Conservation (phyloP, 2,329 filamentous ascomycete species). For the Microcera coccophila region DNA sequence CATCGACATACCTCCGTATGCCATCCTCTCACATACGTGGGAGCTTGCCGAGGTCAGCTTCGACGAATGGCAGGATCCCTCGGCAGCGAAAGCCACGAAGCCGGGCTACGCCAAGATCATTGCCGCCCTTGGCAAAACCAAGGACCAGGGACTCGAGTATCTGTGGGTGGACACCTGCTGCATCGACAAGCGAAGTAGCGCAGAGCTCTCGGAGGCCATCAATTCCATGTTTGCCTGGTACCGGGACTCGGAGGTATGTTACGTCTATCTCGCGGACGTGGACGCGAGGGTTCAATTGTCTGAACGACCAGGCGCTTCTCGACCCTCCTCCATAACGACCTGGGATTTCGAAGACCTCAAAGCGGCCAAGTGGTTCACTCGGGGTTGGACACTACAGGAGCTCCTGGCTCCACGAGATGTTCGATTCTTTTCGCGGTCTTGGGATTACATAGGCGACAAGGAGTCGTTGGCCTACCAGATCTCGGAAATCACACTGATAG, state of each 20-base stretch:
- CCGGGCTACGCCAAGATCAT: too few species aligned
- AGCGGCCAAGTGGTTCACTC: constrained; percentile 10
- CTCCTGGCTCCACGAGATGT: neutral
- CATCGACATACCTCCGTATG: too few species aligned
- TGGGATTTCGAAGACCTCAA: neutral
- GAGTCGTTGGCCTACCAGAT: neutral
- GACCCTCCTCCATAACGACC: neutral
- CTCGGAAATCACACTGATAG: neutral
- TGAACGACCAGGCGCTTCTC: too few species aligned
- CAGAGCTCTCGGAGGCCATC: constrained; percentile 16
- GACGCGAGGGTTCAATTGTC: neutral
- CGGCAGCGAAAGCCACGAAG: too few species aligned
- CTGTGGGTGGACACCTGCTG: constrained; percentile 20
- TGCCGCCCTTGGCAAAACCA: too few species aligned
- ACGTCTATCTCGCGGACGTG: constrained; percentile 13
- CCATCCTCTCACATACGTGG: too few species aligned
- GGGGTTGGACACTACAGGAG: constrained; percentile 12
- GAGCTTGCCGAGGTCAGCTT: too few species aligned
- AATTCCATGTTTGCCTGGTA: constrained; percentile 23
- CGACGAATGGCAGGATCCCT: too few species aligned
- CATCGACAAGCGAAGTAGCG: constrained; percentile 18
- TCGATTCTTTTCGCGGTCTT: constrained; percentile 3
- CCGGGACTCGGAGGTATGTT: constrained; percentile 6
- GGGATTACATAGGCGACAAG: constrained; percentile 6
- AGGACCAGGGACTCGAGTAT: too few species aligned